Evolutionary conservation across 768 basidiomycete species (phyloP).

Genomic region (Leccinum incarnatum): DNA sequence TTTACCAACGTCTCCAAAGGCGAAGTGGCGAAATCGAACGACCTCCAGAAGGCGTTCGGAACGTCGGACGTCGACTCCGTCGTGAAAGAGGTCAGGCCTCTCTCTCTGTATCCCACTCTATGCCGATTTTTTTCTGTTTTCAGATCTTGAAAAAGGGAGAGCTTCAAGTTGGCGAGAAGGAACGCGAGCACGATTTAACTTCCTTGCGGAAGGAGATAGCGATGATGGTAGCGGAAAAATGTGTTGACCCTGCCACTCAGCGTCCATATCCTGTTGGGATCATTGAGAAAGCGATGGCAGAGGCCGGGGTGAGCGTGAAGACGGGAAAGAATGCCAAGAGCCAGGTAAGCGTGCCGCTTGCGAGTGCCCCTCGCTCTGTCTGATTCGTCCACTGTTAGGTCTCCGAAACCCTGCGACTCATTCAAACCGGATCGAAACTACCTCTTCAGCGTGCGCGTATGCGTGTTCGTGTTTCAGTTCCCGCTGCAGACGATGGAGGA

Average conservation of each 20-base stretch:
- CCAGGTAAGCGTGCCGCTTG: constrained; percentile 53
- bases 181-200: constrained; percentile 85
- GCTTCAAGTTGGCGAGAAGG: constrained; percentile 95
- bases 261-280: constrained; percentile 90
- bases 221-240: constrained; percentile 92
- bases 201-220: constrained; percentile 87
- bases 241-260: constrained; percentile 89
- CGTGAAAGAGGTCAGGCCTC: constrained; percentile 70
- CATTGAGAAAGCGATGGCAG: constrained; percentile 97
- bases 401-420: constrained; percentile 79
- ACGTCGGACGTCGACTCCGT: constrained; percentile 68
- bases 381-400: constrained; percentile 48
- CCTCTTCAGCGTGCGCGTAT: constrained; percentile 93
- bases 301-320: constrained; percentile 90
- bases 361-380: background rate
- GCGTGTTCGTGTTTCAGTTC: constrained; percentile 83
- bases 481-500: constrained; percentile 58
- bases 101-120: background rate
- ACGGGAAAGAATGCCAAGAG: constrained; percentile 89
- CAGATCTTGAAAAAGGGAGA: constrained; percentile 96
- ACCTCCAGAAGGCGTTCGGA: constrained; percentile 90
- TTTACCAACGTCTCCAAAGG: constrained; percentile 97
- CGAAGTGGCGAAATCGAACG: constrained; percentile 82
- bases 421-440: constrained; percentile 80
- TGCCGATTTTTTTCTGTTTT: background rate